Evolutionary conservation across 139 green algal species (phyloP).

Genomic region (Coelastrella sp.): DNA sequence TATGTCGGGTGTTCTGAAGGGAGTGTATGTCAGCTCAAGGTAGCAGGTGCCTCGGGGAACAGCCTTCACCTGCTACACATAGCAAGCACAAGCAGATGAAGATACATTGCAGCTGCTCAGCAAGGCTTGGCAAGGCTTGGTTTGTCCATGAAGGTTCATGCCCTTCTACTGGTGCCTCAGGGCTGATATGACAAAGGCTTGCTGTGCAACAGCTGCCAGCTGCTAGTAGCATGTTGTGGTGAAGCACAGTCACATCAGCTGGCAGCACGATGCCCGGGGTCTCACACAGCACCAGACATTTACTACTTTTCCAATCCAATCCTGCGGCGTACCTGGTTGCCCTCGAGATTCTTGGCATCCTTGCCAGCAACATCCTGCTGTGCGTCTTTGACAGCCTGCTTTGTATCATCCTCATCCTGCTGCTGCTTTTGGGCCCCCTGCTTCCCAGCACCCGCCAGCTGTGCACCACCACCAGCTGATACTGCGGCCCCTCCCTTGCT

Average conservation of each 20-base stretch:
- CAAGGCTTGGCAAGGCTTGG: no score
- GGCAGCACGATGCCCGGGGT: no score
- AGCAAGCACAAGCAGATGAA: no score
- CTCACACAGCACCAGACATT: no score
- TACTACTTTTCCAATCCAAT: background rate
- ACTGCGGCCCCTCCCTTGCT: background rate
- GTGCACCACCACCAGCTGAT: background rate
- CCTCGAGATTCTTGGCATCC: background rate
- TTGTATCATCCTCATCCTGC: background rate
- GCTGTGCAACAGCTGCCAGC: no score
- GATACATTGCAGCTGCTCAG: no score
- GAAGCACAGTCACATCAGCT: no score
- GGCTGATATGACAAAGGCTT: no score
- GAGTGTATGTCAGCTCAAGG: slow-evolving; percentile 32
- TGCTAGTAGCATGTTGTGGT: no score
- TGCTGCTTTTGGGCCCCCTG: background rate
- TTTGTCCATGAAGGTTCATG: no score
- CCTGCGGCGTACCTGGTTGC: background rate
- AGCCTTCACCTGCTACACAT: background rate
- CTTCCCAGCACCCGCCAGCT: background rate
- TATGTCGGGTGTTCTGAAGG: background rate
- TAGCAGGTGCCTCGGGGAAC: background rate
- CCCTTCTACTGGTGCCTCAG: no score
- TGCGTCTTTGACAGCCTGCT: background rate
- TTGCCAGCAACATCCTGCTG: background rate